Conservation (phyloP, 2,329 filamentous ascomycete species). For the Colletotrichum eleusines region DNA sequence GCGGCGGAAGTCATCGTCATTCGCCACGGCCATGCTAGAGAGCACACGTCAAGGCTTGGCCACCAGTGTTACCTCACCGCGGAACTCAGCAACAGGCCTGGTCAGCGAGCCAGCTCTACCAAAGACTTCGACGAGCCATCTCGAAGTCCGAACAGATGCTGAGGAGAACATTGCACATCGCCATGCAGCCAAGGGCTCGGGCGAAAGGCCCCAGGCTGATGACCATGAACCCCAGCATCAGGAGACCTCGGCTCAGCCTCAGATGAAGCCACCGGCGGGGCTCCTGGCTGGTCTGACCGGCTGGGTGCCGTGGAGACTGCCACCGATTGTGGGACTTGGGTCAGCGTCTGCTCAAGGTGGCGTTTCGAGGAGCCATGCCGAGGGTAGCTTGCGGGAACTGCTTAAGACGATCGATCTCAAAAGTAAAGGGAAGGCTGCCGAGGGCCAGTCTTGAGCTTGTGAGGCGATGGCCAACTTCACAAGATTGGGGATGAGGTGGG, state of each 20-base stretch:
- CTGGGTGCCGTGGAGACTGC: slow-evolving; percentile 61
- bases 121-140: slow-evolving; percentile 65
- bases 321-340: slow-evolving; percentile 44
- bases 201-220: slow-evolving; percentile 41
- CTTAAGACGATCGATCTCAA: slow-evolving; percentile 54
- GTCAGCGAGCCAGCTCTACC: slow-evolving; percentile 69
- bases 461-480: background rate
- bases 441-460: slow-evolving; percentile 39
- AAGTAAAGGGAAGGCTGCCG: slow-evolving; percentile 51
- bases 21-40: slow-evolving; percentile 56
- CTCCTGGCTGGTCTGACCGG: slow-evolving; percentile 56
- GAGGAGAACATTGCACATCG: slow-evolving; percentile 45
- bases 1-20: slow-evolving; percentile 47
- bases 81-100: slow-evolving; percentile 56
- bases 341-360: slow-evolving; percentile 43
- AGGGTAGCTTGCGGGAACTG: slow-evolving; percentile 67
- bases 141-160: slow-evolving; percentile 58
- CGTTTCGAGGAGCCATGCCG: slow-evolving; percentile 60
- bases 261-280: slow-evolving; percentile 42
- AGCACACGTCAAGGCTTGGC: slow-evolving; percentile 50
- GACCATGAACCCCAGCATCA: slow-evolving; percentile 46
- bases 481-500: background rate
- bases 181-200: slow-evolving; percentile 36
- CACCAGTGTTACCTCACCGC: slow-evolving; percentile 47
- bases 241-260: slow-evolving; percentile 46